Evolutionary conservation across 192 early-diverging fungal genomes (phyloP), one percentile per base, ranked within the genome.

Genomic region (Coemansia brasiliensis): DNA sequence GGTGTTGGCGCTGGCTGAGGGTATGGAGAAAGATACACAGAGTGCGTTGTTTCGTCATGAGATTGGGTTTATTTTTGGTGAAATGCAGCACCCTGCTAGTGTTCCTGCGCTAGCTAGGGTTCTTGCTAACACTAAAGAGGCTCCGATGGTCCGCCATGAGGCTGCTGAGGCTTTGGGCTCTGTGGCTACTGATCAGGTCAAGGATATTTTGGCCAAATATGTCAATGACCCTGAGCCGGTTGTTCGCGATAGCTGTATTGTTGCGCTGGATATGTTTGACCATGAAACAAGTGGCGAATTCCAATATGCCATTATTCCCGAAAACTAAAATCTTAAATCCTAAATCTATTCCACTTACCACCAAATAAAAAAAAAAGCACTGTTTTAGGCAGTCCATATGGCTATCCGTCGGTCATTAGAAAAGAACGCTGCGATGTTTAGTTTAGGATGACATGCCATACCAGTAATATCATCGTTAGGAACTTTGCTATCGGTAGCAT

Each of bases 211-310:
- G 49, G 77, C 87, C 44, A 62, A 87, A 57, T 96, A 86, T 64
- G 69, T 80, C 44, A 61, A 83, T 5, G 94, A 96, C 66, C 57
- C 85, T 4, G 90, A 91, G 53, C 82, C 83, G 10, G 92, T 95
- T 9, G 94, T 98, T 7, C 85, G 90, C 40, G 94, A 98, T 63
- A 89, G 86, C 68, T 95, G 94, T 78, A 69, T 90, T 7, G 92
- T 98, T 38, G 96, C 93, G 4, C 79, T 98, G 57, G 96, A 98
- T 54, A 98, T 98, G 93, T 91, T 85, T 50, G 94, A 93, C 54
- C 86, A 94, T 67, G 94, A 97, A 77, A 89, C 83, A 48, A 85
- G 83, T 49, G 87, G 85, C 50, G 86, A 92, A 52, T 89, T 96
- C 70, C 92, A 96, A 74, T 96, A 94, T 56, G 91, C 91, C 11